Evolutionary conservation across 2,329 filamentous ascomycete species (phyloP).

Genomic region (Tothia fuscella): DNA sequence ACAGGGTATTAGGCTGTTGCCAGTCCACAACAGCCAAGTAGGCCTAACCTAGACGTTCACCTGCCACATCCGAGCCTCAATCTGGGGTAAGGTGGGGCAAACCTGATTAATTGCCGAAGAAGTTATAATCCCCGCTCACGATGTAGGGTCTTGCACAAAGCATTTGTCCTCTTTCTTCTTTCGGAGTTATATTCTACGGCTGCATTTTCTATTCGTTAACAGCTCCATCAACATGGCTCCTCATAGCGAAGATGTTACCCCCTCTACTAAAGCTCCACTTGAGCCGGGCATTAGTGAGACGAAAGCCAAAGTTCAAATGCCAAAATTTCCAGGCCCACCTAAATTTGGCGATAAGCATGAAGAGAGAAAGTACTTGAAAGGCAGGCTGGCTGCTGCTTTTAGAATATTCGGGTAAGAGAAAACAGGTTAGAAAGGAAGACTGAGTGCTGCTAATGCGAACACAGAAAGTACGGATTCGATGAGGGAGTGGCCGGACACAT

Average conservation of each 20-base stretch:
- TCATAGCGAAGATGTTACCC: slow-evolving; percentile 6
- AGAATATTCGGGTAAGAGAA: slow-evolving; percentile 10
- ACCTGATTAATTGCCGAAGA: too few species aligned
- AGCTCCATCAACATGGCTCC: slow-evolving; percentile 8
- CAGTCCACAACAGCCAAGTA: too few species aligned
- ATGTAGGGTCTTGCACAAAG: too few species aligned
- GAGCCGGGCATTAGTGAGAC: background rate
- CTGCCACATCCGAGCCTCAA: too few species aligned
- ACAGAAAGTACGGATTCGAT: slow-evolving; percentile 9
- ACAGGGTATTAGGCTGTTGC: too few species aligned
- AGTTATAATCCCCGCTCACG: too few species aligned
- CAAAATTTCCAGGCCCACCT: slow-evolving; percentile 8
- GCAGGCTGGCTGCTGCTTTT: slow-evolving; percentile 11
- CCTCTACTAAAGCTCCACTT: background rate
- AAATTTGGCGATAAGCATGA: slow-evolving; percentile 11
- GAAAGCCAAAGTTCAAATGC: slow-evolving; percentile 2
- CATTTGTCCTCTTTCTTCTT: background rate
- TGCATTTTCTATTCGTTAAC: background rate
- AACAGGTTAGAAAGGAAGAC: too few species aligned
- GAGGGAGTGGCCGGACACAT: slow-evolving; percentile 13
- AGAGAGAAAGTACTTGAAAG: slow-evolving; percentile 12
- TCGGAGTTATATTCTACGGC: background rate
- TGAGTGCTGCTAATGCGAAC: background rate
- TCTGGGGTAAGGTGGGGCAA: too few species aligned
- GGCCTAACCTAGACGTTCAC: too few species aligned